Base-by-base conservation (phyloP, 257 asterid species). In the Lithospermum erythrorhizon region DNA sequence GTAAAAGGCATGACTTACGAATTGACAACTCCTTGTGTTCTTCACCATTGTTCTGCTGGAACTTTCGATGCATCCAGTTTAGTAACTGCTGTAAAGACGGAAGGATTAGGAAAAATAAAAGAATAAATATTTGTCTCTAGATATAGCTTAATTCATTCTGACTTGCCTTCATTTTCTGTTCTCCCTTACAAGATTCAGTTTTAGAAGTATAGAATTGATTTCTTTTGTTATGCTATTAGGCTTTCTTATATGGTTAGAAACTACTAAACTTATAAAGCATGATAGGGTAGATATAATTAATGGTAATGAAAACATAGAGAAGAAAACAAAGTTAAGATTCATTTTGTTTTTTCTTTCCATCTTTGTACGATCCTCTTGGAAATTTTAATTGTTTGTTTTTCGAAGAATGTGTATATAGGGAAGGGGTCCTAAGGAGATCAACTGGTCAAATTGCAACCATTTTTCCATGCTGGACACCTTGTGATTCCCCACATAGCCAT, bases 51-150 rank as follows among this genome's bases (percentile, higher is more conserved):
- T 76, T 86, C 80, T 86, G 95, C 78, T 76, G 73, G 62, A 93
- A 81, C 87, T 89, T 89, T 56, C 95, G 89, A 69, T 93, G 98
- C 97, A 88, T 83, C 98, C 98, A 91, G 30, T 93, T 95, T 30
- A 91, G 84, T 78, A 91, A 72, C 98, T 91, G 95, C 89, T 69
- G 47, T 21, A 20, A 71, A 70, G 70, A 65, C 21, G 27, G 63
- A 67, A 16, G 66, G 68, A 53, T 65, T 63, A 58, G 51, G 59
- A 14, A 41, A 35, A 63, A 48, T 55, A 22, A 59, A 29, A 20
- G 21, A 32, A 52, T 59, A 21, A 23, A 14, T 2, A 17, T 25
- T 52, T 22, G 9, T 47, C 30, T 17, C 59, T 11, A 53, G 25
- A 53, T 60, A 55, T n/a, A n/a, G 53, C 27, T 65, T 63, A 67